Evolutionary conservation across 2,329 filamentous ascomycete genomes (phyloP), one percentile per base, ranked within the genome.

Genomic region (Alternaria angustiovoidea): DNA sequence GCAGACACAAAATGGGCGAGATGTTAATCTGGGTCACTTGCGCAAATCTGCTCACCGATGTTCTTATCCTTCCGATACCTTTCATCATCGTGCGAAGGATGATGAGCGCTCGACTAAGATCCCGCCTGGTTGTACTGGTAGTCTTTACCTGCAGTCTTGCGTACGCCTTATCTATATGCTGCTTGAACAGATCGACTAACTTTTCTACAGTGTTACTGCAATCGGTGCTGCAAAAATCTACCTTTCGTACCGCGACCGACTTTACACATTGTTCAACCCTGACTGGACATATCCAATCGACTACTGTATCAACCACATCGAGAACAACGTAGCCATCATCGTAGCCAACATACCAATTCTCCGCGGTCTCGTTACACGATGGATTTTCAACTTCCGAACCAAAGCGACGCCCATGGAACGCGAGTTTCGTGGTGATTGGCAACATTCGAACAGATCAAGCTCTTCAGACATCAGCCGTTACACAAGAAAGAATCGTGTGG

Each of bases 201-300:
- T 12, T 46, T 57, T 8, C 16, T 42, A 18, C 46, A 79, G 76
- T 55, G 78, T 80, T 7, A 79, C 78, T 42, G 74, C 57, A 14
- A 79, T 79, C 38, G 77, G 78, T 47, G 78, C 72, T 9, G 77
- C 75, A 22, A 80, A 80, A 62, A 79, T 80, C 34, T 79, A 78
- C 57, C 69, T 79, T 8, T 75, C 76, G 2, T 79, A 80, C 60
- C 76, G 75, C 54, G 78, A 79, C 64, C 77, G 78, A 16, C 75
- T 80, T 12, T 79, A 70, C 62, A 68, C 63, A 2, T 61, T 74
- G 7, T 76, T 74, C 61, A 69, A 75, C 14, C 68, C 75, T 5
- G 78, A 80, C 62, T 80, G 78, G 78, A 80, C 78, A n/a, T 80
- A 78, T 49, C 73, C 74, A 7, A 79, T 79, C 61, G 75, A 78